Conservation (phyloP, 2,329 filamentous ascomycete genomes). For the Penicillium glabrum region DNA sequence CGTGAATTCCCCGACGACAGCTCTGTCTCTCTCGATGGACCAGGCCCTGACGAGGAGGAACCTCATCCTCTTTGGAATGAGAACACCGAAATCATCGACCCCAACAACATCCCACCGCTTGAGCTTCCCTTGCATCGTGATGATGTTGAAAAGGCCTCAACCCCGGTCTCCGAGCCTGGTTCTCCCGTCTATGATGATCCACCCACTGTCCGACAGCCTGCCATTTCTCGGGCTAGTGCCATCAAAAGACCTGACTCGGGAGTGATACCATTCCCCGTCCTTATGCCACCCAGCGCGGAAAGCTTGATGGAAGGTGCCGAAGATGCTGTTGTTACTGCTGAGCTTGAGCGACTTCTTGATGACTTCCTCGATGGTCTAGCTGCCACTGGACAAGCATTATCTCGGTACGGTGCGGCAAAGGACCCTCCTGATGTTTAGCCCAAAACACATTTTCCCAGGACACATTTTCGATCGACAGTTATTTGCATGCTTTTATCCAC, state of each 20-base stretch:
- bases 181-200: constrained; percentile 21
- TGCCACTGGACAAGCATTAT: constrained; percentile 36
- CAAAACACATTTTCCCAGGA: not conserved
- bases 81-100: constrained; percentile 8
- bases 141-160: constrained; percentile 7
- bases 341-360: constrained; percentile 43
- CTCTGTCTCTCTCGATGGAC: constrained; percentile 51
- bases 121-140: constrained; percentile 27
- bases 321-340: constrained; percentile 36
- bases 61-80: constrained; percentile 36
- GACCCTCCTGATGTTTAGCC: not conserved
- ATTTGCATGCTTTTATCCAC: not conserved
- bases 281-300: constrained; percentile 39
- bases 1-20: constrained; percentile 51
- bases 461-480: not conserved
- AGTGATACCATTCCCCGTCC: constrained; percentile 37
- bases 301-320: constrained; percentile 40
- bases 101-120: constrained; percentile 22
- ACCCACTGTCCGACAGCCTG: constrained; percentile 16
- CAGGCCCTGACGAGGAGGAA: constrained; percentile 45
- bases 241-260: constrained; percentile 7
- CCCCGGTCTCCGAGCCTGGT: constrained; percentile 20
- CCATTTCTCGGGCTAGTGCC: constrained; percentile 2
- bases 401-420: not conserved
- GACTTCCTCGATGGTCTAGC: constrained; percentile 41